These are phyloP conservation scores for Cyclotella cryptica DNA, from an alignment of 108 stramenopile genomes.

Conservation along the genomic window DNA sequence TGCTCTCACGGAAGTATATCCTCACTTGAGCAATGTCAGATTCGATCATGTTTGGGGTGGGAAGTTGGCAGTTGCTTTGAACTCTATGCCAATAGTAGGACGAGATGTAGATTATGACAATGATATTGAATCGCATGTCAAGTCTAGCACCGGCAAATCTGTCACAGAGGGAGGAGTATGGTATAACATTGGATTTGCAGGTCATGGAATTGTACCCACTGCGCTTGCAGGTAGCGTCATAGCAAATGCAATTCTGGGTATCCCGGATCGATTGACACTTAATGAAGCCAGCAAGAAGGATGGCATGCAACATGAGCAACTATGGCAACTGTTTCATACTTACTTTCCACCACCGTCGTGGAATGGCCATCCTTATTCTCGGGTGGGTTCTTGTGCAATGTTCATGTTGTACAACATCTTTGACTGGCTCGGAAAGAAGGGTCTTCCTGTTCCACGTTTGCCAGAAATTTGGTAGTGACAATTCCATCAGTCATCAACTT, in stretches of 20 bases:
- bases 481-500: too few species aligned
- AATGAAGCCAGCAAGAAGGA: background rate
- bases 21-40: slow-evolving; percentile 32
- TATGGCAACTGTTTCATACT: slow-evolving; percentile 41
- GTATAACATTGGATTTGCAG: slow-evolving; percentile 47
- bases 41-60: slow-evolving; percentile 48
- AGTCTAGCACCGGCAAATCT: background rate
- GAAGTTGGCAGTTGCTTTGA: slow-evolving; percentile 34
- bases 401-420: slow-evolving; percentile 39
- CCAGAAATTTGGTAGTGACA: slow-evolving; percentile 43
- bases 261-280: slow-evolving; percentile 8
- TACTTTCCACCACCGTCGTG: slow-evolving; percentile 45
- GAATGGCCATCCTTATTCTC: slow-evolving; percentile 49
- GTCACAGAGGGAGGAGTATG: slow-evolving; percentile 36
- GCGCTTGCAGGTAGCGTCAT: slow-evolving; percentile 44
- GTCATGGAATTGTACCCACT: slow-evolving; percentile 51
- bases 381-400: slow-evolving; percentile 26
- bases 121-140: background rate
- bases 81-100: slow-evolving; percentile 46
- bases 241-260: slow-evolving; percentile 48
- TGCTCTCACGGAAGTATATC: slow-evolving; percentile 40
- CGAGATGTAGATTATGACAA: slow-evolving; percentile 45
- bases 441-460: slow-evolving; percentile 40
- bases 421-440: slow-evolving; percentile 46
- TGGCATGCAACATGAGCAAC: slow-evolving; percentile 13